A percentile compares a stretch with the other conserved stretches of the same genome.
phyloP scores from a whole-genome alignment of 176 grass and related monocot species.

The Panicum miliaceum region DNA sequence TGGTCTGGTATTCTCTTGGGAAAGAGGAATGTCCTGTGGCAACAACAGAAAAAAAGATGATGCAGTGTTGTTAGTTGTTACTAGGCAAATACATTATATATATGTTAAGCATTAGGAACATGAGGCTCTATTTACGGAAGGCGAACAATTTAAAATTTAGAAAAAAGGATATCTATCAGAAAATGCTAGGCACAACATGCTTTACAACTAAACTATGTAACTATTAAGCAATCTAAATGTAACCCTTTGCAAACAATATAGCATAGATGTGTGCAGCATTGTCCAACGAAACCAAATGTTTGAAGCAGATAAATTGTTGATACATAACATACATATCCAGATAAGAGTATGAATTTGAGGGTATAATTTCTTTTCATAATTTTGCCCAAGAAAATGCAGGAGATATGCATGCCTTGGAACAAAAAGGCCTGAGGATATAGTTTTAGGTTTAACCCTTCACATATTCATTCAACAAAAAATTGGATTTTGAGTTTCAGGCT shows the following conservation, averaged over 20 bases:
- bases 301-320: neutral
- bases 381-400: neutral
- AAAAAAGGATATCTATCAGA: neutral
- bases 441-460: neutral
- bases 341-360: neutral
- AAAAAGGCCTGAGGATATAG: neutral
- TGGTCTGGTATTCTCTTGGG: constrained; percentile 39
- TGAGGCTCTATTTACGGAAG: neutral
- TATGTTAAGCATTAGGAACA: neutral
- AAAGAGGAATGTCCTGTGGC: constrained; percentile 46
- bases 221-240: neutral
- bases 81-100: neutral
- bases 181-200: neutral
- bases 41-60: neutral
- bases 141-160: neutral
- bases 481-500: neutral
- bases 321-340: neutral
- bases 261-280: neutral
- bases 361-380: neutral
- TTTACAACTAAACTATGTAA: neutral
- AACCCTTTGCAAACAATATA: neutral
- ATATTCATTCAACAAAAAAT: neutral
- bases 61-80: constrained; percentile 1
- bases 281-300: neutral
- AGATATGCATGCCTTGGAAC: constrained; percentile 6